phyloP scores from a whole-genome alignment of 495 filamentous ascomycete genomes.

The Neurospora sp. region DNA sequence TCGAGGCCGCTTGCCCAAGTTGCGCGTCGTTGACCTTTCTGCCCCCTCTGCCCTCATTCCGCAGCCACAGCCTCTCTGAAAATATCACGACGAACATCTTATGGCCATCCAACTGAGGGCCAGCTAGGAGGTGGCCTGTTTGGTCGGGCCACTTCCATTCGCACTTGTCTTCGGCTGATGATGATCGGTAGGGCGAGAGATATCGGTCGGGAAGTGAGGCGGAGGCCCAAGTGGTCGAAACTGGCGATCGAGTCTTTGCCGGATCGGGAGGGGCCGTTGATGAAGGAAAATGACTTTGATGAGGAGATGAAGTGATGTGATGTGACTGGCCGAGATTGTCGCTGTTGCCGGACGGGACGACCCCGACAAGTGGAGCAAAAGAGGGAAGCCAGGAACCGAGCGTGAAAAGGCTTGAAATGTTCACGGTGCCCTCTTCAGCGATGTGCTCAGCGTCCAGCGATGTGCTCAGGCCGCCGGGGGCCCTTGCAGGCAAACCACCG shows the following conservation, averaged over 20 bases:
- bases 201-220: neutral
- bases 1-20: neutral
- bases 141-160: neutral
- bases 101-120: neutral
- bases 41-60: neutral
- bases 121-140: neutral
- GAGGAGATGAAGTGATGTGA: neutral
- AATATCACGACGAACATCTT: neutral
- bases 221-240: neutral
- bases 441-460: neutral
- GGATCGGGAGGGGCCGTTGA: neutral
- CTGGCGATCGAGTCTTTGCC: neutral
- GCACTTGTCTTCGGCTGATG: neutral
- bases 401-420: neutral
- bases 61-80: neutral
- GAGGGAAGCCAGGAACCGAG: neutral
- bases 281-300: neutral
- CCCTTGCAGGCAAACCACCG: constrained; percentile 5
- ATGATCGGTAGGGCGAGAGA: neutral
- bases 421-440: neutral
- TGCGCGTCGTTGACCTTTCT: neutral
- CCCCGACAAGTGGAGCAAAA: neutral
- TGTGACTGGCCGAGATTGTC: neutral
- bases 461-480: neutral
- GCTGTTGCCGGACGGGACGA: neutral